Conservation (phyloP, 2,329 filamentous ascomycete genomes). For the Claviceps sp. region DNA sequence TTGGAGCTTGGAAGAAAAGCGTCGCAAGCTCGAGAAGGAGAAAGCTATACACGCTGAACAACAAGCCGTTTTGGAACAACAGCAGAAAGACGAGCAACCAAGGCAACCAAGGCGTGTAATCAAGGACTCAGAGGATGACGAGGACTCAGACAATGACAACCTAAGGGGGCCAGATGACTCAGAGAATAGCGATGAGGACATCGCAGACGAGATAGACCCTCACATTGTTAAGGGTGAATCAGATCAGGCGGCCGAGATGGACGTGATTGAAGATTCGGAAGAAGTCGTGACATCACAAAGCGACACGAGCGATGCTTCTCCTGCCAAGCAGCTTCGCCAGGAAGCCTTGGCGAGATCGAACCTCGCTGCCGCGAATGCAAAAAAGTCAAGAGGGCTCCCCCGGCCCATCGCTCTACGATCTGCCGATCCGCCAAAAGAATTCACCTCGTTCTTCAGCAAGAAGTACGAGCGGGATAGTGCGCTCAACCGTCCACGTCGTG, state of each 20-base stretch:
- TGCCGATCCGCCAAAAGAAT: slow-evolving; percentile 40
- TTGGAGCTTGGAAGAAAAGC: slow-evolving; percentile 86
- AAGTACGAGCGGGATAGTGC: slow-evolving; percentile 68
- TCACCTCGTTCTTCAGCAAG: slow-evolving; percentile 80
- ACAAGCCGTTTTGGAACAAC: slow-evolving; percentile 14
- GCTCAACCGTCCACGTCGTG: slow-evolving; percentile 56
- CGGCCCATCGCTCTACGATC: slow-evolving; percentile 17
- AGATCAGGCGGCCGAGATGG: slow-evolving; percentile 7
- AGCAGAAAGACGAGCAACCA: slow-evolving; percentile 22
- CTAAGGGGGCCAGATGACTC: slow-evolving; percentile 8
- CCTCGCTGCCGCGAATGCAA: slow-evolving; percentile 23
- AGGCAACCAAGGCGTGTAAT: slow-evolving; percentile 12
- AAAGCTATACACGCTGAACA: slow-evolving; percentile 21
- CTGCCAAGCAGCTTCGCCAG: slow-evolving; percentile 59
- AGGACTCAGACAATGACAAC: slow-evolving; percentile 18
- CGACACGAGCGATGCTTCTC: slow-evolving; percentile 34
- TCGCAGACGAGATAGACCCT: slow-evolving; percentile 14
- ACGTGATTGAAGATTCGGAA: slow-evolving; percentile 20
- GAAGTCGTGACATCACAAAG: slow-evolving; percentile 33
- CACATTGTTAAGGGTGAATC: slow-evolving; percentile 7
- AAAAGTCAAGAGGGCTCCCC: slow-evolving; percentile 16
- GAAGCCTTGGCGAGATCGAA: slow-evolving; percentile 48
- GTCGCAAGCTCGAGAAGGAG: slow-evolving; percentile 63
- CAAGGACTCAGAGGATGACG: slow-evolving; percentile 18
- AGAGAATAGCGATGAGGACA: slow-evolving; percentile 19